Evolutionary conservation across 2,329 filamentous ascomycete species (phyloP).

Genomic region (Raffaelea arxii): DNA sequence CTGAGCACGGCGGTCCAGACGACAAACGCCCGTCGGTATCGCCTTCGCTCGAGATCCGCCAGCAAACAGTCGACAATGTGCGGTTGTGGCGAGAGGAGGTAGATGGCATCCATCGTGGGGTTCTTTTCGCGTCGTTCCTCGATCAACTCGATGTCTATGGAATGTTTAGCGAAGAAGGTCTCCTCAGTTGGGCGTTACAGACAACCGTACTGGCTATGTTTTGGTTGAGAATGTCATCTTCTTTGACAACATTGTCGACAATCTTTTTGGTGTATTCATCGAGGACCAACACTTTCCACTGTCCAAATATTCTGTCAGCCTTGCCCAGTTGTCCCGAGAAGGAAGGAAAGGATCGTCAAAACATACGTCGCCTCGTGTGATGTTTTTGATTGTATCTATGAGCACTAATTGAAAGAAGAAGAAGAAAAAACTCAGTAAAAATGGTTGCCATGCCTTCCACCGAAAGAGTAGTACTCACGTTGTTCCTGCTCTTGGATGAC

Average conservation of each 20-base stretch:
- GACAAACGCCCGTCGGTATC: conserved; percentile 70
- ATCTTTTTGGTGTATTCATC: conserved; percentile 78
- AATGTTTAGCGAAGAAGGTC: no score
- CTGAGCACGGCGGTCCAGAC: conserved; percentile 78
- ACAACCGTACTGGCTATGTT: conserved; percentile 94
- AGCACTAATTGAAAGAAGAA: conserved; percentile 43
- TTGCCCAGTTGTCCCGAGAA: background rate
- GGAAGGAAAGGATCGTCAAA: background rate
- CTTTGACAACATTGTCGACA: conserved; percentile 81
- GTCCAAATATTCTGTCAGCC: conserved; percentile 1
- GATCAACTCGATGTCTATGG: conserved; percentile 95
- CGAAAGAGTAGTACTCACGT: conserved; percentile 36
- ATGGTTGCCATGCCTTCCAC: no score
- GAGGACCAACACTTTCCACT: conserved; percentile 97
- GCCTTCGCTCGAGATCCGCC: conserved; percentile 77
- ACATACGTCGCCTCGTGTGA: conserved; percentile 71
- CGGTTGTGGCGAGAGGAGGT: conserved; percentile 74
- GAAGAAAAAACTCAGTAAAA: background rate
- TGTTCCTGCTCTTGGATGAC: conserved; percentile 78
- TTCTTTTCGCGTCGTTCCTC: conserved; percentile 77
- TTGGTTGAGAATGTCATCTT: conserved; percentile 94
- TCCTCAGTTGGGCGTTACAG: no score
- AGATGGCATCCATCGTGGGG: conserved; percentile 87
- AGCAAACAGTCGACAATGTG: conserved; percentile 91
- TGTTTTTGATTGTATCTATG: conserved; percentile 62